phyloP scores from a whole-genome alignment of 2,329 filamentous ascomycete genomes.

The Corynespora cassiicola region DNA sequence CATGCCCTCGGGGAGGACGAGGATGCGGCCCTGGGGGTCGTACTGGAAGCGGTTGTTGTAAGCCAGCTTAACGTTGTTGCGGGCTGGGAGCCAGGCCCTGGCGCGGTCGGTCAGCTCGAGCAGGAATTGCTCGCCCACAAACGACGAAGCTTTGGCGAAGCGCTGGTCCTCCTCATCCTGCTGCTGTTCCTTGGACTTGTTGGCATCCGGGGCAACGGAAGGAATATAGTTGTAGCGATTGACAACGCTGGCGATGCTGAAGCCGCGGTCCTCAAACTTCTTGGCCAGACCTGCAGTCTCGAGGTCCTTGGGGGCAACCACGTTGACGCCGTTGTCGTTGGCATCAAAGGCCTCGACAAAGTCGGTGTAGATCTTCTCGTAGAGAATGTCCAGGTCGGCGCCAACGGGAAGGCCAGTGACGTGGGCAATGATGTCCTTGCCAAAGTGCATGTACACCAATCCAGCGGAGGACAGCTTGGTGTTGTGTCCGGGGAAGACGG shows the following conservation, averaged over 20 bases:
- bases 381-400: conserved; percentile 75
- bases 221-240: conserved; percentile 79
- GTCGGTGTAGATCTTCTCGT: conserved; percentile 87
- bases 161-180: conserved; percentile 81
- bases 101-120: conserved; percentile 79
- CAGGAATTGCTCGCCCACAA: conserved; percentile 90
- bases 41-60: conserved; percentile 72
- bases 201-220: conserved; percentile 52
- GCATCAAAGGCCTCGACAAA: conserved; percentile 97
- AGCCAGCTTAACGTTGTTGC: conserved; percentile 76
- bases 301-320: conserved; percentile 76
- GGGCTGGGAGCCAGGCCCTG: conserved; percentile 84
- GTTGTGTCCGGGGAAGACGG: conserved; percentile 79
- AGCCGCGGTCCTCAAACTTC: conserved; percentile 81
- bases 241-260: conserved; percentile 85
- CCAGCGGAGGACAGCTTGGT: conserved; percentile 96
- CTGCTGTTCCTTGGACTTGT: conserved; percentile 45
- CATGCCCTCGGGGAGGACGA: conserved; percentile 79
- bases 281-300: conserved; percentile 76
- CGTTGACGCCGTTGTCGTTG: conserved; percentile 93
- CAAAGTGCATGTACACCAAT: conserved; percentile 95
- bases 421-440: conserved; percentile 78
- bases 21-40: conserved; percentile 77
- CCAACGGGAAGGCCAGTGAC: conserved; percentile 66
- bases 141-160: conserved; percentile 77